Base-by-base conservation (phyloP, 495 filamentous ascomycete species). In the Xeromyces bisporus region DNA sequence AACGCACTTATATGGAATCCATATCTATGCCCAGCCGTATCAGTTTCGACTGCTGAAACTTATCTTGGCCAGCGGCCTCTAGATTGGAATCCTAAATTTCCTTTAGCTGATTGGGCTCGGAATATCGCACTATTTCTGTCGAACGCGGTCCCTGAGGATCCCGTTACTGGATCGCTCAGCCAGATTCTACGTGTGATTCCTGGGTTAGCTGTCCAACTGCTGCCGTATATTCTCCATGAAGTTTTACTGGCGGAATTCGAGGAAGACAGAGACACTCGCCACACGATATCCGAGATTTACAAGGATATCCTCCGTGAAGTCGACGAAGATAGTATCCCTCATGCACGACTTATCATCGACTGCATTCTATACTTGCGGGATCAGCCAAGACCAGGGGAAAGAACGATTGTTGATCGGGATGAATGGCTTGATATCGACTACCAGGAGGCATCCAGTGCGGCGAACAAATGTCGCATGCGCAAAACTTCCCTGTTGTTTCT, bases 381-480 rank as follows among this genome's bases (percentile, higher is more conserved):
- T 6, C 86, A 89, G 46, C 66, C 63, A n/a, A 43, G 71, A n/a
- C 73, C 74, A 2, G 55, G 69, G 4, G 91, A 97, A 49, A 49
- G 53, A 2, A 89, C 81, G 0, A 76, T 76, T 32, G 73, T 71
- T 24, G 78, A 93, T 39, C 73, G 91, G 23, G 59, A 75, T 23
- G 64, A 67, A 29, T 96, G 89, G 89, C 69, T 97, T 18, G 79
- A 87, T 18, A 56, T 96, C 18, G 74, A 93, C 44, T 77, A 77
- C 40, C 50, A 69, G 9, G 60, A 69, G 38, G 80, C 76, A 17
- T 75, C 86, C 2, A 57, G 64, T 23, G 83, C 85, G 34, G 86
- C 91, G n/a, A 65, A 69, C 33, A 57, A 52, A 34, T 94, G 89
- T 50, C 73, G 75, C 7, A 79, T 94, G 73, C 78, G 74, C 43